Base-by-base conservation (phyloP, 2,329 filamentous ascomycete species). In the Geoglossum cookeanum region DNA sequence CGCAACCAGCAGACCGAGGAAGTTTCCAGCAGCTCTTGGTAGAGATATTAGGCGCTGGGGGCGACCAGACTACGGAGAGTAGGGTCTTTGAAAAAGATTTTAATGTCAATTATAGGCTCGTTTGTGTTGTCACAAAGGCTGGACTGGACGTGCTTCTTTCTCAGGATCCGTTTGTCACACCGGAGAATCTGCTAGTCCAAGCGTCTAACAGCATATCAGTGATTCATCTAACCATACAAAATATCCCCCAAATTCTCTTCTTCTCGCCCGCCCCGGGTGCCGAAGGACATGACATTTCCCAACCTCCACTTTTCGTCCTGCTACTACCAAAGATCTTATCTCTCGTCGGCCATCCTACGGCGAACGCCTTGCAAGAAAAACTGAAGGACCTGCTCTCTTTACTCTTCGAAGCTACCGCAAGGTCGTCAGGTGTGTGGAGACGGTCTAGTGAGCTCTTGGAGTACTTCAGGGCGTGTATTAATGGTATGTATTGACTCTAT, bases 81-180 rank as follows among this genome's bases (percentile, higher is more conserved):
- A 59, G 70, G 35, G 77, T 79, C 11, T 65, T 74, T 1, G 78
- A 83, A 60, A 81, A 85, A 49, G 82, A 85, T 62, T 70, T 85
- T 49, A 78, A 83, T 55, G 83, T 94, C 66, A 91, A 94, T 63
- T 84, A 89, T 64, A 85, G 89, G 69, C 78, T 96, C 55, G 83
- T 95, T 56, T 89, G 86, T 65, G 85, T 95, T 60, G 85, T 92
- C 63, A 77, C 84, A 55, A 83, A 86, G 65, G 85, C 87, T 58
- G 85, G 88, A 27, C 74, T 96, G 11, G 85, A 89, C 62, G 76
- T 76, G 49, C 74, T 86, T 52, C 76, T 77, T 61, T 75, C 79
- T 65, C 79, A 88, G 63, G 80, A 89, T 63, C 81, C 80, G 1
- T 85, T 89, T 66, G 75, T 80, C 59, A 72, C 80, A 61, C 71